A percentile compares a stretch with the other conserved stretches of the same genome.
Evolutionary conservation across 495 filamentous ascomycete genomes (phyloP).

Genomic region (Penicillium roqueforti): DNA sequence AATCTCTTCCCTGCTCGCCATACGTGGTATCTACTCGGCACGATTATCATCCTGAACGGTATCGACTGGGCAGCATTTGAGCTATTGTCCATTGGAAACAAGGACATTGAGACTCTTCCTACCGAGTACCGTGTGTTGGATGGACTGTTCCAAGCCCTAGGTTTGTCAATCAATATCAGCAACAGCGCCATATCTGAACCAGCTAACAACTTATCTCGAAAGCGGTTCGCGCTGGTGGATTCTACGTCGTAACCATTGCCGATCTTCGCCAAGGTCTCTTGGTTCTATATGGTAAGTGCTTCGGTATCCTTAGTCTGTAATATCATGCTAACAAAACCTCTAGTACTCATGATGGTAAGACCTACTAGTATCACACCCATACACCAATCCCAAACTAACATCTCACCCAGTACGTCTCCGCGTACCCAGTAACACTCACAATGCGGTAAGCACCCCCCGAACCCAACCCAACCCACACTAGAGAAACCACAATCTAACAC

Average conservation of each 20-base stretch:
- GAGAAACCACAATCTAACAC: not conserved
- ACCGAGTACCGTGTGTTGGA: constrained; percentile 61
- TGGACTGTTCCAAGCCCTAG: constrained; percentile 76
- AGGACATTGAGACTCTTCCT: constrained; percentile 53
- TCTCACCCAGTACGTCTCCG: constrained; percentile 53
- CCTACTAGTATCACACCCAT: constrained; percentile 5
- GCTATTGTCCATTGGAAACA: constrained; percentile 71
- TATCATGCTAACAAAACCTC: constrained; percentile 4
- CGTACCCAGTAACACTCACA: constrained; percentile 54
- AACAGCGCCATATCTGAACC: not conserved
- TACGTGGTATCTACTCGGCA: constrained; percentile 75
- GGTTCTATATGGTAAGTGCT: constrained; percentile 57
- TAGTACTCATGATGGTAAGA: constrained; percentile 75
- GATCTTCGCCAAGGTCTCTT: constrained; percentile 68
- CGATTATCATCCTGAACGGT: constrained; percentile 69
- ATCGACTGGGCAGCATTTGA: constrained; percentile 82
- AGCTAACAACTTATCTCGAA: constrained; percentile 5
- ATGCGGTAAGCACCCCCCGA: constrained; percentile 39
- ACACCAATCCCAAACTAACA: constrained; percentile 8
- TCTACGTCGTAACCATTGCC: constrained; percentile 74
- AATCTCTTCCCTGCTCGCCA: constrained; percentile 74
- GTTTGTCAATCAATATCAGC: constrained; percentile 9
- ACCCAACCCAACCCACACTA: not conserved
- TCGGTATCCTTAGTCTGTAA: not conserved
- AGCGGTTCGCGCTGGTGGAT: constrained; percentile 78